Base-by-base conservation (phyloP, 495 filamentous ascomycete genomes). In the Xylaria palmicola region DNA sequence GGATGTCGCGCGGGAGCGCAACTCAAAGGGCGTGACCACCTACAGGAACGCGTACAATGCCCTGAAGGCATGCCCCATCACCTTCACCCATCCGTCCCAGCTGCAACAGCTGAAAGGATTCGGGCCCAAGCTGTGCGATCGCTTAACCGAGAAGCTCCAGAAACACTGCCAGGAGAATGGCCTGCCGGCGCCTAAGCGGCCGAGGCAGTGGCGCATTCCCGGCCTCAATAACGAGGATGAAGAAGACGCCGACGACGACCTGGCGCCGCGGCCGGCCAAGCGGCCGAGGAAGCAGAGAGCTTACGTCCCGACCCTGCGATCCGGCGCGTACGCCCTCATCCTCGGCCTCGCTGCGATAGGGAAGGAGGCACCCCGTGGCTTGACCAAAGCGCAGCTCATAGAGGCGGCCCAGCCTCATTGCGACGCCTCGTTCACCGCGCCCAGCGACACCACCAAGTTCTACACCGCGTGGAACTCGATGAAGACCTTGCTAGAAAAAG, bases 401-500 rank as follows among this genome's bases (percentile, higher is more conserved):
- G 86, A 87, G 54, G 76, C 76, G 4, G 90, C 90, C 12, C 87
- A 93, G 66, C 83, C 83, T 19, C 79, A 87, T 70, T 92, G 87
- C 64, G 89, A 93, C 69, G 74, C 86, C 5, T 92, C 89, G 0
- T 93, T 92, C 67, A 88, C 84, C 0, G 85, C 83, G 1, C 87
- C 89, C 6, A 74, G 76, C 9, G 86, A 92, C 51, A 76, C 88
- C 3, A 86, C 77, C 5, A 89, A 85, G 64, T 89, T 81, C 67
- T 91, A 90, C 63, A 94, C 90, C 2, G 91, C 90, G 0, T 95
- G 91, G 91, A 87, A 81, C 67, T 90, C 89, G 0, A 95, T 95
- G 85, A 92, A 90, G 65, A 90, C 87, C 0, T 75, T 94, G 27
- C 65, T 86, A 2, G 77, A 85, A 27, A 92, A 93, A 72, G 90